Evolutionary conservation across 2,329 filamentous ascomycete species (phyloP), one percentile per base, ranked within the genome.

Genomic region (Mycogone perniciosa): DNA sequence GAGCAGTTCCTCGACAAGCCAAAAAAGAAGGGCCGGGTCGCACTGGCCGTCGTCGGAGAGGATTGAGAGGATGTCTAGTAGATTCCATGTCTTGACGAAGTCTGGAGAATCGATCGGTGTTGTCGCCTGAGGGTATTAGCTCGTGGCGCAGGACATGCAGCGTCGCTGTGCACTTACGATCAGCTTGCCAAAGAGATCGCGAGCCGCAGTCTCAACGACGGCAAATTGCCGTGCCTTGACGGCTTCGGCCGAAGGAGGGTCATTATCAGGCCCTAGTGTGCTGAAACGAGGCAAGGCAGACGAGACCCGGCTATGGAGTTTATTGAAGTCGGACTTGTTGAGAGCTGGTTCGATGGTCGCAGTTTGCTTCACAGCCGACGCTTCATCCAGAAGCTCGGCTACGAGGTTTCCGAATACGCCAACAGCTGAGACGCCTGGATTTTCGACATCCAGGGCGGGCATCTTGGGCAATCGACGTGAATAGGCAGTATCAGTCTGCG

Each of bases 1-100:
- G 29, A 99, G 78, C 1, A 99, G 80, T 68, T 97, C 93, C 66
- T 99, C 93, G 20, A 96, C 84, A 11, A 99, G 81, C 80, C 88
- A 91, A 62, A 96, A 90, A 6, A 93, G 77, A 7, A 99, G 75
- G 13, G 86, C 87, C 0, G 89, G 82, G 57, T 96, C 90, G 64
- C 75, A 84, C 71, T 77, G 78, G 75, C 85, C 86, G 64, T 85
- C 81, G 63, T 96, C 92, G 54, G 89, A 91, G 54, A 95, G 83
- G 35, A 95, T 84, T 1, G 88, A 86, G n/a, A 96, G 76, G 39
- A 97, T 83, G 64, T 99, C 95, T 51, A 99, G 80, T 5, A 99
- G 76, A 64, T 96, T 93, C 92, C 92, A 99, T 56, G 97, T 81
- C 54, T 83, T 80, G 45, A 89, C 84, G 62, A 96, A 96, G 1